A percentile compares a stretch with the other conserved stretches of the same genome.
These are phyloP conservation scores for Boletus sensibilis DNA, from an alignment of 768 basidiomycete species.

Conservation along the genomic window DNA sequence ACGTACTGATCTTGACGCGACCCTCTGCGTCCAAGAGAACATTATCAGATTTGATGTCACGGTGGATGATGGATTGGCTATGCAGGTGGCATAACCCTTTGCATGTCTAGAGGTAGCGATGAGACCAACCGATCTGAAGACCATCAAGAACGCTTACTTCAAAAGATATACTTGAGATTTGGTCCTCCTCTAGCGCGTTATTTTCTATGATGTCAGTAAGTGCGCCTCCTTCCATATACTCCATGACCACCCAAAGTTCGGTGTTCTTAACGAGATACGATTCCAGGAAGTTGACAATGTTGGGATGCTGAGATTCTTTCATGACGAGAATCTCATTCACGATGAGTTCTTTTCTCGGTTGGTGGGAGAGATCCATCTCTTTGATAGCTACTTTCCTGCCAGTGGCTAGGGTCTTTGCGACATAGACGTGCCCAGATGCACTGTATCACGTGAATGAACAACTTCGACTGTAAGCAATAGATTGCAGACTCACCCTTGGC, in stretches of 20 bases:
- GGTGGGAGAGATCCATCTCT: conserved; percentile 95
- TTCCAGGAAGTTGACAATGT: conserved; percentile 94
- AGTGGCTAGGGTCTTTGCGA: conserved; percentile 84
- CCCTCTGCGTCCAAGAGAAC: conserved; percentile 91
- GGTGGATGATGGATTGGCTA: conserved; percentile 91
- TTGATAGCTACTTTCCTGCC: conserved; percentile 95
- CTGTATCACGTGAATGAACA: conserved; percentile 40
- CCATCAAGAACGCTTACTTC: conserved; percentile 59
- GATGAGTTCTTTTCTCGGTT: conserved; percentile 95
- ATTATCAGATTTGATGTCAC: conserved; percentile 97
- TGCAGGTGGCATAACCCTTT: conserved; percentile 92
- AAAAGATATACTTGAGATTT: conserved; percentile 86
- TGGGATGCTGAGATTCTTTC: conserved; percentile 97
- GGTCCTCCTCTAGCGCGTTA: conserved; percentile 91
- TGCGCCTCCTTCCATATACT: conserved; percentile 98
- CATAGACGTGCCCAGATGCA: conserved; percentile 96
- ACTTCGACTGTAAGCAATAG: background rate
- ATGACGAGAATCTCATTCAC: conserved; percentile 98
- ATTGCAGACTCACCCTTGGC: conserved; percentile 78
- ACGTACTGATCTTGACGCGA: conserved; percentile 95
- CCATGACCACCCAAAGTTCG: conserved; percentile 98
- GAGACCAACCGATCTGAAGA: background rate
- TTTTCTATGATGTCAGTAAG: conserved; percentile 98
- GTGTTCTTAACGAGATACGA: conserved; percentile 84
- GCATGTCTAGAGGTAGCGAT: conserved; percentile 65